These are phyloP conservation scores for Malania oleifera DNA, from an alignment of 164 flowering plant species.

Conservation along the genomic window DNA sequence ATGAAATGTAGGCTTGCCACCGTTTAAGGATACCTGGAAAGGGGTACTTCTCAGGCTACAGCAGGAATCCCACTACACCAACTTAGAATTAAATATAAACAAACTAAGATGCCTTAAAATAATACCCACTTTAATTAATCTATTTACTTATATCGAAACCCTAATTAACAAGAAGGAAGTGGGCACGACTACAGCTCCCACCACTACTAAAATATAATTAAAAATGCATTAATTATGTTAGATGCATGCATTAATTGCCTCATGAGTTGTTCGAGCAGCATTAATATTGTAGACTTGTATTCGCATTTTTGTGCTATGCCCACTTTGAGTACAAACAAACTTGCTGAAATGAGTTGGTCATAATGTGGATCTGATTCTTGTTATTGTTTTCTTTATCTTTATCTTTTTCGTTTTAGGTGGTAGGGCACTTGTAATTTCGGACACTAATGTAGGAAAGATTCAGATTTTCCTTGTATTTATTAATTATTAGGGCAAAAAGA, in stretches of 20 bases:
- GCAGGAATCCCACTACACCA: conserved; percentile 25
- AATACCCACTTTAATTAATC: conserved; percentile 2
- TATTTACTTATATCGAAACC: no score
- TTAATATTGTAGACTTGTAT: no score
- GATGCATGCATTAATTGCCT: no score
- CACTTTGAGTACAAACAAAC: conserved; percentile 5
- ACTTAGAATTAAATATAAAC: background rate
- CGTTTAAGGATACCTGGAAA: conserved; percentile 30
- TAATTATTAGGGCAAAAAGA: no score
- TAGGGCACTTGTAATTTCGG: background rate
- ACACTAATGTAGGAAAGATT: no score
- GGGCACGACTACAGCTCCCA: conserved; percentile 6
- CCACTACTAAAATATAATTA: background rate
- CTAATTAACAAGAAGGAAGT: conserved; percentile 12
- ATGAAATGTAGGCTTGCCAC: conserved; percentile 24
- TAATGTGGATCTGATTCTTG: conserved; percentile 6
- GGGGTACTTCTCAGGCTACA: conserved; percentile 15
- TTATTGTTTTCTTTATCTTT: no score
- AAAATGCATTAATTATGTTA: background rate
- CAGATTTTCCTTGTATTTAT: no score
- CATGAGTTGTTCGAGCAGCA: conserved; percentile 2
- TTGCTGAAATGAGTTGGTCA: conserved; percentile 8
- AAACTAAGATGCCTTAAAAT: background rate
- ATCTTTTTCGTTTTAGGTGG: no score
- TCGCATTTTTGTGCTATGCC: background rate